Base-by-base conservation (phyloP, 1,284 basidiomycete species). In the Boletus holoroseus region DNA sequence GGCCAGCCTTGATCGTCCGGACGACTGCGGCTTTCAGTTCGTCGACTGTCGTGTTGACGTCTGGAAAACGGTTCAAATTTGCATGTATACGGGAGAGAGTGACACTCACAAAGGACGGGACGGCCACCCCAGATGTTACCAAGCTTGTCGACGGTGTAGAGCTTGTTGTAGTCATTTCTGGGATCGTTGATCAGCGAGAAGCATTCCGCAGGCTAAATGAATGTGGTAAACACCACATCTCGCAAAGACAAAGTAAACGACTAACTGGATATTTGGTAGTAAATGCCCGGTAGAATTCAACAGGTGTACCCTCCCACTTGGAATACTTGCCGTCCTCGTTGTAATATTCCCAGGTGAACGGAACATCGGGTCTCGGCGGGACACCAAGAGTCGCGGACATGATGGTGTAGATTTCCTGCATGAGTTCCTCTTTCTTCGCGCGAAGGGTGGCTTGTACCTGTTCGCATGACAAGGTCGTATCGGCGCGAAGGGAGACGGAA, bases 111-210 rank as follows among this genome's bases (percentile, higher is more conserved):
- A 37, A 84, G 76, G 28, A 98, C 85, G 7, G 85, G 79, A 0
- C 88, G 78, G 5, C 82, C 91, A 55, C 88, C 89, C 85, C 88
- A 92, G 34, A 98, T 76, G 64, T 97, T 97, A 9, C 94, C 93
- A 41, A 98, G 83, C 57, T 88, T 86, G 61, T 94, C 85, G 28
- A 98, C 91, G 5, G 91, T 91, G 73, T 95, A 95, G n/a, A 95
- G 77, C 68, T 84, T 86, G 53, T 76, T 78, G 63, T 86, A 89
- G 16, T 76, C 74, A 65, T 96, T 94, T 28, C 94, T 81, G 15
- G 95, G 94, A 67, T 98, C 94, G 64, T 98, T 88, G 71, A 98
- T 94, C 32, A 98, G 79, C 44, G 92, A 95, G 76, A 96, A 94
- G 7, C 79, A 84, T 35, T 90, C 85, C 2, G 74, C 64, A 12